These are phyloP conservation scores for Hansenula lynferdii DNA, from an alignment of 1,139 yeast genomes.

Conservation along the genomic window DNA sequence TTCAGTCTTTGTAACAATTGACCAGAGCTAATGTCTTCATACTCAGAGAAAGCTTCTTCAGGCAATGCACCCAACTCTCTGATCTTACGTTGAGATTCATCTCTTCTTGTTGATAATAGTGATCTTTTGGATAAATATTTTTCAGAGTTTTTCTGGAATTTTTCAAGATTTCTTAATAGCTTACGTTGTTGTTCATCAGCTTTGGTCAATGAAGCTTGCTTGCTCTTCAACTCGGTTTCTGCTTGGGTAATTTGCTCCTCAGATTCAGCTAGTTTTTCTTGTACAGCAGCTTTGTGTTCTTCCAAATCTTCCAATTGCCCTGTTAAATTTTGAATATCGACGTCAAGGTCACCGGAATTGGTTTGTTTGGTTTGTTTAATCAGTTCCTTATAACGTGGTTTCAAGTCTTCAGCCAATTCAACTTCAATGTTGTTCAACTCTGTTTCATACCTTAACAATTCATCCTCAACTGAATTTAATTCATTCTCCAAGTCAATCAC, in stretches of 20 bases:
- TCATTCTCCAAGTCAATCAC: constrained; percentile 38
- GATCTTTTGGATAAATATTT: constrained; percentile 62
- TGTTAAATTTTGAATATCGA: constrained; percentile 19
- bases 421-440: constrained; percentile 46
- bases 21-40: constrained; percentile 40
- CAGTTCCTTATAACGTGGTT: constrained; percentile 36
- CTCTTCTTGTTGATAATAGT: constrained; percentile 55
- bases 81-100: constrained; percentile 68
- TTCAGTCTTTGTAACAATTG: constrained; percentile 53
- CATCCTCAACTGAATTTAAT: constrained; percentile 38
- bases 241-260: constrained; percentile 25
- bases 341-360: constrained; percentile 13
- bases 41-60: constrained; percentile 69
- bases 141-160: constrained; percentile 62
- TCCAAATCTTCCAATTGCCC: constrained; percentile 29
- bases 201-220: constrained; percentile 39
- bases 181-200: constrained; percentile 55
- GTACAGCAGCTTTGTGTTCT: constrained; percentile 26
- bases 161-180: constrained; percentile 53
- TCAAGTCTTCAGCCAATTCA: constrained; percentile 52
- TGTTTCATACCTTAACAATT: constrained; percentile 46
- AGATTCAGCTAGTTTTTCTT: constrained; percentile 28
- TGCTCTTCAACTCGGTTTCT: constrained; percentile 24
- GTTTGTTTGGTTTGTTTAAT: constrained; percentile 17
- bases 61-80: constrained; percentile 85